Percentiles rank a stretch among this genome's conserved stretches.
phyloP scores from a whole-genome alignment of 805 yeast species.

The Spathaspora boniae region DNA sequence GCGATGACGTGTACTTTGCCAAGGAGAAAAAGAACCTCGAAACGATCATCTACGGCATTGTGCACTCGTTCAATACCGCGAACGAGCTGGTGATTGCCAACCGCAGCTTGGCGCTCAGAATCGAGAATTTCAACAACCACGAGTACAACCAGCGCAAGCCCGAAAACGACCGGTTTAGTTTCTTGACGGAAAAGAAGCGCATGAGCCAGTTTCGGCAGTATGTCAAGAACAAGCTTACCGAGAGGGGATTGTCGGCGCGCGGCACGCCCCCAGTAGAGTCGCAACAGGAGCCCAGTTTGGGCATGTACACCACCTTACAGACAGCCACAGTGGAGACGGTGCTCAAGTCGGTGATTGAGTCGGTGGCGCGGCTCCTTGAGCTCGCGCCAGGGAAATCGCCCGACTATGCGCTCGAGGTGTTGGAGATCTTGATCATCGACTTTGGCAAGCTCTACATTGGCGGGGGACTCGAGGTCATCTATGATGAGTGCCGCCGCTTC shows the following conservation, averaged over 20 bases:
- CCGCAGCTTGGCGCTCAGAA: constrained; percentile 28
- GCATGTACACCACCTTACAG: constrained; percentile 28
- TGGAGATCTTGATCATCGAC: constrained; percentile 64
- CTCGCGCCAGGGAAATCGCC: constrained; percentile 60
- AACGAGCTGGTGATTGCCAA: constrained; percentile 35
- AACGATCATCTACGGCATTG: constrained; percentile 43
- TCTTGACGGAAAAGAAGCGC: constrained; percentile 39
- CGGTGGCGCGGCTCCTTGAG: constrained; percentile 74
- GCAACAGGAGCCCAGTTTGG: constrained; percentile 14
- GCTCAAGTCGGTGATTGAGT: constrained; percentile 69
- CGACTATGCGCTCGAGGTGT: constrained; percentile 59
- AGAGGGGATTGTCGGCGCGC: constrained; percentile 34
- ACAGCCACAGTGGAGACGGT: constrained; percentile 56
- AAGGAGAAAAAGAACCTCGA: constrained; percentile 68
- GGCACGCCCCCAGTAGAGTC: constrained; percentile 11
- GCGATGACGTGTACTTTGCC: constrained; percentile 65
- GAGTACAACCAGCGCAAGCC: constrained; percentile 16
- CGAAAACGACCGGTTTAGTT: constrained; percentile 24
- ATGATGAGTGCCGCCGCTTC: constrained; percentile 41
- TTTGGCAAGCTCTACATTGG: constrained; percentile 75
- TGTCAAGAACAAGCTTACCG: constrained; percentile 40
- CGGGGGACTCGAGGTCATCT: constrained; percentile 69
- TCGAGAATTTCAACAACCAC: constrained; percentile 31
- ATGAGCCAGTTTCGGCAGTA: constrained; percentile 53
- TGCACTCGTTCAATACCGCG: constrained; percentile 40